Evolutionary conservation across 2,329 filamentous ascomycete genomes (phyloP).

Genomic region (Colletotrichum cereale): DNA sequence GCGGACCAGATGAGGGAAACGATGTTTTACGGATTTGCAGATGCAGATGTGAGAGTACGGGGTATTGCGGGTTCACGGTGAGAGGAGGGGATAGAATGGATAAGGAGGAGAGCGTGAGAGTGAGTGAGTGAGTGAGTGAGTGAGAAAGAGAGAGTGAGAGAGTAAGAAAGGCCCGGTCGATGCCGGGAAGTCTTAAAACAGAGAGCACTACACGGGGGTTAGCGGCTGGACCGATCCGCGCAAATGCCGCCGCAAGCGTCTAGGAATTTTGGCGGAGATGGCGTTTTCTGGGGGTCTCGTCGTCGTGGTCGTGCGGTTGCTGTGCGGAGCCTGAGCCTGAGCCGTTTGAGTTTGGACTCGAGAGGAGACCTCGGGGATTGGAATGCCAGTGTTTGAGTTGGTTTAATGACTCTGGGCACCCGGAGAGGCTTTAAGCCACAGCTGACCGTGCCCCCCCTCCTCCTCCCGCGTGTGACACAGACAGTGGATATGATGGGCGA

Average conservation of each 20-base stretch:
- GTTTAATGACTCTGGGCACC: background rate
- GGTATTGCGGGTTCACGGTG: too few relatives aligned
- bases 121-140: background rate
- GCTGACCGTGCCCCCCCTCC: background rate
- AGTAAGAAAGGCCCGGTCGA: slow-evolving; percentile 12
- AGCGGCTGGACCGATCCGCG: background rate
- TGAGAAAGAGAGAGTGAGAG: background rate
- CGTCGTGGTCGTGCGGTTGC: background rate
- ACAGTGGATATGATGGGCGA: background rate
- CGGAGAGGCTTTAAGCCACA: slow-evolving; percentile 1
- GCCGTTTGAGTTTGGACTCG: background rate
- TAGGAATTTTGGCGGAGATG: background rate
- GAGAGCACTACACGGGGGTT: background rate
- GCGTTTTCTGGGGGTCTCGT: background rate
- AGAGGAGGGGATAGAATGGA: background rate
- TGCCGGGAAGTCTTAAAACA: slow-evolving; percentile 23
- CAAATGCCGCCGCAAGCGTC: slow-evolving; percentile 28
- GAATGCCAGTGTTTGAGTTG: background rate
- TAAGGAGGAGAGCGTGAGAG: background rate
- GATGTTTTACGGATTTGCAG: background rate
- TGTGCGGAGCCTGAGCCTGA: background rate
- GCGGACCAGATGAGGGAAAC: slow-evolving; percentile 7
- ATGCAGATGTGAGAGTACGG: background rate
- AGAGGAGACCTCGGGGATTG: background rate
- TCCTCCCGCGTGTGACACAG: slow-evolving; percentile 11